Base-by-base conservation (phyloP, 2,329 filamentous ascomycete genomes). In the Cladosporium phlei region DNA sequence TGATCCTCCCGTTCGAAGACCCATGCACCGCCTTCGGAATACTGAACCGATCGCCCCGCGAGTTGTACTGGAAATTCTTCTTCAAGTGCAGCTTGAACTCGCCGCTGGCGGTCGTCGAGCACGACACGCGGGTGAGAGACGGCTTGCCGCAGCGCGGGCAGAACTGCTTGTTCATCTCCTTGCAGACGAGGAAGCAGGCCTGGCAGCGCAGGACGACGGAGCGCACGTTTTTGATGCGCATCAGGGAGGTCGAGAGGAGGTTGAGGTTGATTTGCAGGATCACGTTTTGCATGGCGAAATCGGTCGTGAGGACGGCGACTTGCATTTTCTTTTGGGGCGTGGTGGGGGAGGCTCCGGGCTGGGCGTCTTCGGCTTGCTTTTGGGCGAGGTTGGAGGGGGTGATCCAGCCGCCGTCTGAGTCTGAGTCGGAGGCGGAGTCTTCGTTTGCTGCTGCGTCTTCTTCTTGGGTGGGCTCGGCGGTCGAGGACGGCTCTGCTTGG, bases 271-370 rank as follows among this genome's bases (percentile, higher is more conserved):
- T 94, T 57, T 94, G 88, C 4, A 98, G 77, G 2, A 93, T 79
- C 6, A 97, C 89, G 65, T 97, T 97, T 71, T 97, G 91, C 88
- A 98, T 95, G 46, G 93, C 91, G 69, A 87, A 97, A 72, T 98
- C 93, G 47, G 86, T 89, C 1, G 93, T 97, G 62, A 97, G 84
- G 34, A 91, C 83, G n/a, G 89, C 91, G 12, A 87, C 88, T 67
- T 94, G 84, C 57, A 96, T 84, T 10, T 79, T 80, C 52, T 79
- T 78, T 27, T 79, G 74, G 45, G 79, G 74, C 2, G 75, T 65
- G 12, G 55, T 49, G 38, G 72, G 66, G 1, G 72, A 66, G 5
- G 69, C 69, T 17, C 71, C 68, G 20, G 67, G 65, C 38, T 59
- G 58, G 16, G 74, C 69, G 57, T 91, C 83, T 62, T 82, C 78